Percentiles rank a stretch among this genome's conserved stretches.
These are phyloP conservation scores for Yamadazyma jaroonii DNA, from an alignment of 1,139 yeast genomes.

Conservation along the genomic window DNA sequence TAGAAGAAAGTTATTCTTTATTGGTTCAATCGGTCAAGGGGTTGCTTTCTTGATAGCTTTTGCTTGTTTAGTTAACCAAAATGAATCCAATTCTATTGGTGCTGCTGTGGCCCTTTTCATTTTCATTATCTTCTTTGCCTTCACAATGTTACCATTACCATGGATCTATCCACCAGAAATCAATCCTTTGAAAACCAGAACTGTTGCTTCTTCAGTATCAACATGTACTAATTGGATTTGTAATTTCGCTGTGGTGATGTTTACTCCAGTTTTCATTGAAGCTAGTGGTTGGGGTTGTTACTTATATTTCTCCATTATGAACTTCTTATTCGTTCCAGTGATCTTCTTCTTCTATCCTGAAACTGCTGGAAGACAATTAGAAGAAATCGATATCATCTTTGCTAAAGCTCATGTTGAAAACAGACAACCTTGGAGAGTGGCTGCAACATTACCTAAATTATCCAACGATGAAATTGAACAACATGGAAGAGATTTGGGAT, in stretches of 20 bases:
- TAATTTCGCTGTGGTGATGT: constrained; percentile 49
- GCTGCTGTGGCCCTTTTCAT: constrained; percentile 54
- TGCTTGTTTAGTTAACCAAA: constrained; percentile 38
- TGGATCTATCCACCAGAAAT: constrained; percentile 65
- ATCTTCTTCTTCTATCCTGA: constrained; percentile 49
- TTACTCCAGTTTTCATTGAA: constrained; percentile 43
- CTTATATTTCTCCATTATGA: constrained; percentile 42
- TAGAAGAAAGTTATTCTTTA: constrained; percentile 59
- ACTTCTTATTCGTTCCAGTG: constrained; percentile 37
- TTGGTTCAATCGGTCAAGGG: constrained; percentile 51
- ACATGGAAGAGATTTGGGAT: constrained; percentile 46
- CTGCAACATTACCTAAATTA: constrained; percentile 49
- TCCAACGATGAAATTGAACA: constrained; percentile 44
- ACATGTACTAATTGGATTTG: constrained; percentile 49
- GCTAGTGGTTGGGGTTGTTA: constrained; percentile 42
- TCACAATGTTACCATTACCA: constrained; percentile 57
- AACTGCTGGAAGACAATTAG: constrained; percentile 48
- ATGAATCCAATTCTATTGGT: constrained; percentile 37
- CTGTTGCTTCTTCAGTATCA: constrained; percentile 51
- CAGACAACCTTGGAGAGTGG: constrained; percentile 49
- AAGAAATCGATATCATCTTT: constrained; percentile 44
- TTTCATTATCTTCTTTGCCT: constrained; percentile 53
- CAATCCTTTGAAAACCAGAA: constrained; percentile 60
- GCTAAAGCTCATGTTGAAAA: constrained; percentile 47
- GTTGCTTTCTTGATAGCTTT: constrained; percentile 38